These are phyloP conservation scores for Crataegus laevigata DNA, from an alignment of 306 rosid species.

Conservation along the genomic window DNA sequence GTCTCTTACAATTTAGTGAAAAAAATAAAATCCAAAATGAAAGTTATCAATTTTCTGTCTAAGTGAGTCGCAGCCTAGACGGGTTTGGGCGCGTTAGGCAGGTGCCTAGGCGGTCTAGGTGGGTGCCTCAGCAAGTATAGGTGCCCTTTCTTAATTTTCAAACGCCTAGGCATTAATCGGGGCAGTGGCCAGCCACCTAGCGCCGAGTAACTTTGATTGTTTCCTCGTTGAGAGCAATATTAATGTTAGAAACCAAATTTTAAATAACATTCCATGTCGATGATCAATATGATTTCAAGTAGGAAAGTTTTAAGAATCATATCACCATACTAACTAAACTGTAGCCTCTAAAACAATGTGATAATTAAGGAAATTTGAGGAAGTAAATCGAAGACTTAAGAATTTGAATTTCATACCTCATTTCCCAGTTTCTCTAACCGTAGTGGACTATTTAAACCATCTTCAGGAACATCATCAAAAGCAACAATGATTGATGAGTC, in stretches of 20 bases:
- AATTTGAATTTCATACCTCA: slow-evolving; percentile 44
- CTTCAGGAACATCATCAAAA: slow-evolving; percentile 95
- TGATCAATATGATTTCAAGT: neutral
- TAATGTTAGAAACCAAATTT: neutral
- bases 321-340: neutral
- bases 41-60: too few species aligned
- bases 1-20: too few species aligned
- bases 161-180: too few species aligned
- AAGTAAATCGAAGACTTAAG: neutral
- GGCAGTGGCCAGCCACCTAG: too few species aligned
- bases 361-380: neutral
- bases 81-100: too few species aligned
- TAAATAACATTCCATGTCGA: neutral
- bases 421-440: slow-evolving; percentile 90
- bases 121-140: too few species aligned
- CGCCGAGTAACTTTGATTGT: neutral
- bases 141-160: too few species aligned
- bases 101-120: too few species aligned
- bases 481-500: slow-evolving; percentile 93
- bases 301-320: slow-evolving; percentile 1
- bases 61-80: too few species aligned
- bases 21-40: too few species aligned
- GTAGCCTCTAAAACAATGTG: neutral
- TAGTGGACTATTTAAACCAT: slow-evolving; percentile 78
- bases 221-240: neutral